Percentiles rank a stretch among this genome's conserved stretches.
Conservation (phyloP, 768 basidiomycete genomes). For the Crucibulum laeve region DNA sequence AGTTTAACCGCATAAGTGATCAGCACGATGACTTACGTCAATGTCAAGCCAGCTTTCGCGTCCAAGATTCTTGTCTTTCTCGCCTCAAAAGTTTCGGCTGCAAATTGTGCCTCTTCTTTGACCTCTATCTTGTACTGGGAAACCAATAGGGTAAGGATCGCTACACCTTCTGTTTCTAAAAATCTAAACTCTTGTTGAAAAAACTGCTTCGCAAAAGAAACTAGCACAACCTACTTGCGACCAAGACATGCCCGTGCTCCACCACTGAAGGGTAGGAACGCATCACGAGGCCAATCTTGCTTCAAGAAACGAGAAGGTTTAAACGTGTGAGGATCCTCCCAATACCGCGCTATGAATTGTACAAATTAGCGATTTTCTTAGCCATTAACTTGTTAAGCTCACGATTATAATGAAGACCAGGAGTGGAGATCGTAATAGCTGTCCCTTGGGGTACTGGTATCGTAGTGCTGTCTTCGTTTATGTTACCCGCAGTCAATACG, state of each 20-base stretch:
- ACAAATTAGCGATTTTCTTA: neutral
- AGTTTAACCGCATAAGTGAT: too few relatives aligned
- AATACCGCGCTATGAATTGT: slow-evolving; percentile 40
- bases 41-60: neutral
- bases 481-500: slow-evolving; percentile 25
- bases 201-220: neutral
- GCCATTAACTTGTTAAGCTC: slow-evolving; percentile 9
- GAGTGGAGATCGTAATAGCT: slow-evolving; percentile 26
- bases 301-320: slow-evolving; percentile 33
- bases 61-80: slow-evolving; percentile 28
- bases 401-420: slow-evolving; percentile 51
- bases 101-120: slow-evolving; percentile 37
- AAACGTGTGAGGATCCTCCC: slow-evolving; percentile 48
- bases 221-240: slow-evolving; percentile 19
- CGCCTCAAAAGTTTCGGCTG: slow-evolving; percentile 31
- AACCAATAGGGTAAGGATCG: slow-evolving; percentile 35
- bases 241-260: slow-evolving; percentile 34
- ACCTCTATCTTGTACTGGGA: slow-evolving; percentile 32
- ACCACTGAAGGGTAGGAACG: slow-evolving; percentile 44
- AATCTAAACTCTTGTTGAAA: slow-evolving; percentile 17
- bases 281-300: slow-evolving; percentile 38
- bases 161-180: slow-evolving; percentile 39
- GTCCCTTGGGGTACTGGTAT: slow-evolving; percentile 41
- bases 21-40: slow-evolving; percentile 1
- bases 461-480: slow-evolving; percentile 29